Percentiles rank a stretch among this genome's conserved stretches.
These are phyloP conservation scores for Pichia californica DNA, from an alignment of 805 yeast genomes.

Conservation along the genomic window DNA sequence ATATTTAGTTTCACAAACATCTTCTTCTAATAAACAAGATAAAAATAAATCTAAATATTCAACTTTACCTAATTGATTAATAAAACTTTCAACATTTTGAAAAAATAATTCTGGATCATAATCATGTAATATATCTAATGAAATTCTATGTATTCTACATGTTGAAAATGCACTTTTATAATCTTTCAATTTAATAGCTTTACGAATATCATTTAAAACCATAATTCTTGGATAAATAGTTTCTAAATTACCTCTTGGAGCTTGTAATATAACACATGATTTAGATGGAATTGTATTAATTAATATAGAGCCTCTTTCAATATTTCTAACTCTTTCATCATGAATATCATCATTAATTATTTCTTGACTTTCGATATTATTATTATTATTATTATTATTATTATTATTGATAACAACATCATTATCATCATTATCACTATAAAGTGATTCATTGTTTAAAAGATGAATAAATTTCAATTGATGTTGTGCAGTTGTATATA, in stretches of 20 bases:
- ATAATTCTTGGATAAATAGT: constrained; percentile 89
- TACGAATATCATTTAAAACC: constrained; percentile 79
- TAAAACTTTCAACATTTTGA: constrained; percentile 56
- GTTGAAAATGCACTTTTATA: constrained; percentile 71
- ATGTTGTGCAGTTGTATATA: constrained; percentile 86
- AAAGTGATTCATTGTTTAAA: constrained; percentile 19
- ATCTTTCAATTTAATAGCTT: constrained; percentile 47
- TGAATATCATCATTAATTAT: constrained; percentile 2
- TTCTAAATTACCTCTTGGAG: constrained; percentile 94
- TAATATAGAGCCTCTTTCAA: constrained; percentile 88
- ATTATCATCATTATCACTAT: constrained; percentile 14
- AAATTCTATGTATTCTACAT: constrained; percentile 88
- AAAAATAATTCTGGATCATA: constrained; percentile 68
- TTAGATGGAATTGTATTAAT: constrained; percentile 77
- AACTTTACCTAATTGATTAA: constrained; percentile 61
- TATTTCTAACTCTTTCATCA: constrained; percentile 82
- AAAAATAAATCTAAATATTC: constrained; percentile 83
- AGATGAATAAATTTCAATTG: constrained; percentile 77
- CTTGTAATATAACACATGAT: constrained; percentile 79
- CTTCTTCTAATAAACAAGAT: constrained; percentile 79
- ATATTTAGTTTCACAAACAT: constrained; percentile 77
- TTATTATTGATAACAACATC: constrained; percentile 44
- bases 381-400: constrained; percentile 9
- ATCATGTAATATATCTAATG: constrained; percentile 84
- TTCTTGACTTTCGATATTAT: constrained; percentile 59